Evolutionary conservation across 208 protist genomes (phyloP), one percentile per base, ranked within the genome.

Genomic region (Acanthamoeba quina): DNA sequence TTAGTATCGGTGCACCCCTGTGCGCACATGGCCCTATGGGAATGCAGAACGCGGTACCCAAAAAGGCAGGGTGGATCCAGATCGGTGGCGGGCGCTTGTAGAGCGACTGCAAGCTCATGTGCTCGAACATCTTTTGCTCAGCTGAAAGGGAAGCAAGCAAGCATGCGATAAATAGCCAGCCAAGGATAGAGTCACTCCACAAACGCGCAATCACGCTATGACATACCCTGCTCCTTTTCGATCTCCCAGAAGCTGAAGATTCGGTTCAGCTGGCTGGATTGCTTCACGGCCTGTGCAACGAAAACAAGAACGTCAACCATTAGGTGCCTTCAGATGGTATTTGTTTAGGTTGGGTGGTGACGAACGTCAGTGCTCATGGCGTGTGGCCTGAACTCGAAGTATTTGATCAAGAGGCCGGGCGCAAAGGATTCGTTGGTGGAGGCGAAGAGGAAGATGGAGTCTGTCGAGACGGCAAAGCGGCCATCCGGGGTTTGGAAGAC

Each of bases 161-260:
- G 58, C 34, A 49, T 0, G 17, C 34, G 19, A 54, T 47, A 0
- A 47, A 5, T 11, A 21, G 54, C 13, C 19, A 58, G 54, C 44
- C 44, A 47, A 47, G 44, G 6, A 47, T 11, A 47, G 44, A 10
- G 37, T 47, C 44, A 47, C 44, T 47, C 44, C 44, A 47, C 6
- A 10, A 47, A 47, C 44, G 37, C 70, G 29, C n/a, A 34, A 80
- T 47, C 41, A 49, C 11, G 72, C 41, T 21, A 54, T 54, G 13
- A 58, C 54, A 21, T 21, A 94, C 90, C 90, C 44, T 94, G 90
- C 31, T 94, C 90, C 49, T 94, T 94, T 49, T 94, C 90, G 24
- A 94, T 49, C 34, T 94, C 90, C 90, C 90, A 94, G 44, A 94
- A 94, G 54, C 90, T 94, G 56, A 66, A 94, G 52, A 94, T 94